Percentiles rank a stretch among this genome's conserved stretches.
Conservation (phyloP, 176 grass and related monocot genomes). For the Carex littledalei region DNA sequence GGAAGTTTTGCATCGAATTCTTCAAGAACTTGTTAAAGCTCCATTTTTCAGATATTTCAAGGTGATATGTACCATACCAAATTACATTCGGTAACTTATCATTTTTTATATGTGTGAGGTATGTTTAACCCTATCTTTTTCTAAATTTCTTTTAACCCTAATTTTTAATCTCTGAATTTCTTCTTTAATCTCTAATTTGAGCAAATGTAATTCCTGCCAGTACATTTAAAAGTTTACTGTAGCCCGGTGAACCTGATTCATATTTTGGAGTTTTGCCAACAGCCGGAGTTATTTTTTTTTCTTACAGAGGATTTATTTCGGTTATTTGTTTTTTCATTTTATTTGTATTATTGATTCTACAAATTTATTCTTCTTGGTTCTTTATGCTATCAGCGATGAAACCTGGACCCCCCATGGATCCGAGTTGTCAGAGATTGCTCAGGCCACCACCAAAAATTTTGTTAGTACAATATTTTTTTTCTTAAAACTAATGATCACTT, state of each 20-base stretch:
- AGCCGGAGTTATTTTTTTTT: background rate
- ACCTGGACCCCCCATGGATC: slow-evolving; percentile 76
- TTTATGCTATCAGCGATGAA: slow-evolving; percentile 72
- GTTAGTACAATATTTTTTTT: background rate
- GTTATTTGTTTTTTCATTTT: background rate
- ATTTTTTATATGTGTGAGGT: too few relatives aligned
- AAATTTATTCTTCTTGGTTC: slow-evolving; percentile 35
- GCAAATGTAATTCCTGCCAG: too few relatives aligned
- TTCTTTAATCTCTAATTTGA: too few relatives aligned
- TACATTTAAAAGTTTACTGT: too few relatives aligned
- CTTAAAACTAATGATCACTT: too few relatives aligned
- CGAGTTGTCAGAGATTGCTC: slow-evolving; percentile 52
- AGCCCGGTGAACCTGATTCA: too few relatives aligned
- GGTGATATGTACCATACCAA: slow-evolving; percentile 30
- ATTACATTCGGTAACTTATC: too few relatives aligned
- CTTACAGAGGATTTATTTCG: too few relatives aligned
- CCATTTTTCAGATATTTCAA: slow-evolving; percentile 99
- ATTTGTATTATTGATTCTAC: background rate
- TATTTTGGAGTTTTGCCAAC: too few relatives aligned
- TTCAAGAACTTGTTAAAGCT: slow-evolving; percentile 67
- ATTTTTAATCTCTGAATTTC: too few relatives aligned
- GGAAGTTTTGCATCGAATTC: slow-evolving; percentile 67
- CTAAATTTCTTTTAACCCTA: too few relatives aligned
- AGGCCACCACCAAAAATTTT: slow-evolving; percentile 47
- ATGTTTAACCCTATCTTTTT: too few relatives aligned